Percentiles rank a stretch among this genome's conserved stretches.
These are phyloP conservation scores for Canna indica DNA, from an alignment of 176 grass and related monocot genomes.

Conservation along the genomic window DNA sequence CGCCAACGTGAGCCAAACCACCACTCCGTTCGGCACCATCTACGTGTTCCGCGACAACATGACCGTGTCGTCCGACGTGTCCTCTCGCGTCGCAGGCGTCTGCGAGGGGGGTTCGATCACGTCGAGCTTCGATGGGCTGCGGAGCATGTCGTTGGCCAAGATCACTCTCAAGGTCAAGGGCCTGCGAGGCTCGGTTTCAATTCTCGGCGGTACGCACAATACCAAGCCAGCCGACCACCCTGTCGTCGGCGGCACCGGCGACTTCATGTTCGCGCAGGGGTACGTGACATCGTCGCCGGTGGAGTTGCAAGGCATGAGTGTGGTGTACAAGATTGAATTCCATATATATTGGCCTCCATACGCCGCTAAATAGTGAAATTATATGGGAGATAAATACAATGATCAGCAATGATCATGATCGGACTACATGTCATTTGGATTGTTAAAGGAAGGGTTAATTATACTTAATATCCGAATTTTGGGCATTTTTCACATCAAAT, in stretches of 20 bases:
- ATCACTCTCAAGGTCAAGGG: slow-evolving; percentile 39
- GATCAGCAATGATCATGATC: no score
- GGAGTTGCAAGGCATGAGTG: slow-evolving; percentile 16
- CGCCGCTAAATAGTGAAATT: background rate
- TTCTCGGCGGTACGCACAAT: slow-evolving; percentile 57
- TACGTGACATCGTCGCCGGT: slow-evolving; percentile 43
- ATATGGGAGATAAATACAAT: no score
- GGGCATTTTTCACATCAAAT: no score
- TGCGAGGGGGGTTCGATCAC: slow-evolving; percentile 50
- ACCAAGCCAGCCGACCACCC: slow-evolving; percentile 45
- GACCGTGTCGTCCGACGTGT: slow-evolving; percentile 24
- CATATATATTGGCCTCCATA: slow-evolving; percentile 34
- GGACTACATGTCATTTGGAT: no score
- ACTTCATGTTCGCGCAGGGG: slow-evolving; percentile 42
- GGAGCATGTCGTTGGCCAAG: slow-evolving; percentile 48
- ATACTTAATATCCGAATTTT: no score
- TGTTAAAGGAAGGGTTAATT: no score
- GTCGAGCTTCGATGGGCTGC: slow-evolving; percentile 50
- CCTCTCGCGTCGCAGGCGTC: slow-evolving; percentile 40
- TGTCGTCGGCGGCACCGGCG: slow-evolving; percentile 41
- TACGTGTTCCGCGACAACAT: slow-evolving; percentile 63
- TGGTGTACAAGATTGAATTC: slow-evolving; percentile 33
- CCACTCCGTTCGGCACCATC: slow-evolving; percentile 63
- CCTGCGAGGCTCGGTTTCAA: slow-evolving; percentile 44
- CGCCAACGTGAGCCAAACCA: slow-evolving; percentile 43